Evolutionary conservation across 495 filamentous ascomycete species (phyloP).

Genomic region (Aspergillus sclerotioniger): DNA sequence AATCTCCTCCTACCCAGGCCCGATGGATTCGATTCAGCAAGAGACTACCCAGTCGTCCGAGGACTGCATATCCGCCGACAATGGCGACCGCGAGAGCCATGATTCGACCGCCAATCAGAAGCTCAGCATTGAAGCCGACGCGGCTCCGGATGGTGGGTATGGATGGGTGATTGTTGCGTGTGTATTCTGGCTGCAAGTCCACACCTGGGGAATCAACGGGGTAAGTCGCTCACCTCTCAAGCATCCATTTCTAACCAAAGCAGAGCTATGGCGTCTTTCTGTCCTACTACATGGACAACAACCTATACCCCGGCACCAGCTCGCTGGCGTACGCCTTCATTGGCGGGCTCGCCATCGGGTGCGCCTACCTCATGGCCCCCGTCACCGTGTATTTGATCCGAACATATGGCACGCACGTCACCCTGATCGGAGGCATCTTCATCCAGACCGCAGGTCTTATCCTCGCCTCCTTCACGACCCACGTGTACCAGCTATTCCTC

Average conservation of each 20-base stretch:
- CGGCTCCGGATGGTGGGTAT: conserved; percentile 54
- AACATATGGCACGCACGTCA: conserved; percentile 47
- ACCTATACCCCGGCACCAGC: conserved; percentile 52
- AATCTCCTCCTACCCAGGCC: neutral
- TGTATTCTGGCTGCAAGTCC: conserved; percentile 54
- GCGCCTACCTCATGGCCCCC: conserved; percentile 58
- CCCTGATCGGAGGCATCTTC: conserved; percentile 53
- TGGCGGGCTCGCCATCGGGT: conserved; percentile 63
- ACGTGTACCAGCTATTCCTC: conserved; percentile 69
- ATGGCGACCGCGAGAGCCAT: neutral
- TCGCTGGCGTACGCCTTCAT: conserved; percentile 64
- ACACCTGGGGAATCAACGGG: conserved; percentile 60
- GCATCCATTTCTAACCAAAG: neutral
- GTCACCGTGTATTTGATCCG: conserved; percentile 54
- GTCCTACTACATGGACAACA: conserved; percentile 59
- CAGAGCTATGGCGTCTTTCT: conserved; percentile 65
- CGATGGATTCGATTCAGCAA: conserved; percentile 1
- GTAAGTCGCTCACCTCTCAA: conserved; percentile 26
- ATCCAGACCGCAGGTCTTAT: conserved; percentile 57
- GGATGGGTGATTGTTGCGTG: conserved; percentile 58
- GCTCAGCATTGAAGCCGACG: neutral
- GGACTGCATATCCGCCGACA: neutral
- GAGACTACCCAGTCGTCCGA: neutral
- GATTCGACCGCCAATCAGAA: neutral
- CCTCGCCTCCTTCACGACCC: conserved; percentile 58